Evolutionary conservation across 2,329 filamentous ascomycete species (phyloP), one percentile per base, ranked within the genome.

Genomic region (Venturia aucupariae): DNA sequence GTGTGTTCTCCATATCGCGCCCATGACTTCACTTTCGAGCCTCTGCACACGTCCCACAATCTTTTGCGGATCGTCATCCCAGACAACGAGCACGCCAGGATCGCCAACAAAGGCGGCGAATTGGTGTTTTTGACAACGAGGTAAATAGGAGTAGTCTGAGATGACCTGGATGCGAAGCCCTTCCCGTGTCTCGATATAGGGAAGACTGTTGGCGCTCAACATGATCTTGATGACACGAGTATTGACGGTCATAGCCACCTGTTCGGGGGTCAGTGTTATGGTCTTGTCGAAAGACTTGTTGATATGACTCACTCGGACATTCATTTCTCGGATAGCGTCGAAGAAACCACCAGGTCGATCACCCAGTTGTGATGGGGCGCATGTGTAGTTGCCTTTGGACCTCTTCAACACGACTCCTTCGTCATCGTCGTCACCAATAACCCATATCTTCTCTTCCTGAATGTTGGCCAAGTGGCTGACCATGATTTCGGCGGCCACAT

Each of bases 231-330:
- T 85, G 48, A 88, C 81, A 65, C 81, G 79, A 3, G 86, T 88
- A 70, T 84, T 86, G 67, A 88, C 79, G 3, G 86, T 89, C 81
- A 89, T 86, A 61, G 86, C 86, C 69, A 81, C 84, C 83, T 87
- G 48, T 30, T 66, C 22, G 59, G 22, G 38, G 39, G 5, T 39
- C 15, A 48, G 41, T 11, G 35, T 55, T n/a, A 2, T 8, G 4
- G 41, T 35, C 13, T n/a, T 30, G 15, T 44, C 41, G 1, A 42
- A 61, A 3, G 5, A 15, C 17, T 7, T n/a, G 27, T 46, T 2
- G 10, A n/a, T 10, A 19, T 73, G 17, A 68, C 78, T 68, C 76
- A 84, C 82, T 71, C 77, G 76, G 64, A 85, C 82, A 67, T 86
- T 85, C 66, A 86, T 71, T 22, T 72, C 71, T 62, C 75, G 69